phyloP scores from a whole-genome alignment of 495 filamentous ascomycete species.

The Amphirosellinia nigrospora region DNA sequence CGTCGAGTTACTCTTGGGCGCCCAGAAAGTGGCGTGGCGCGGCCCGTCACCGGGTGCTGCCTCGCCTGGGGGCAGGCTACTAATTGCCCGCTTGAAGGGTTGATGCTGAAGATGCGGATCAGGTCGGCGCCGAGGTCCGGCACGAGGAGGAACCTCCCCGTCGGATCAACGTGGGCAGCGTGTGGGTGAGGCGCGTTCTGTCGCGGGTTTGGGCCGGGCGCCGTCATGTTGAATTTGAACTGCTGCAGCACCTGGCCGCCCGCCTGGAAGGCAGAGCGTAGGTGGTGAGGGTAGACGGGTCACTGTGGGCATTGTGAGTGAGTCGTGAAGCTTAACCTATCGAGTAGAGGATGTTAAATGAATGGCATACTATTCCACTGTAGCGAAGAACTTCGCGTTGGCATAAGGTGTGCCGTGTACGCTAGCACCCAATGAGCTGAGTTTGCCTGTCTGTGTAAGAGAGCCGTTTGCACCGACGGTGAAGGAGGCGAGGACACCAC shows the following conservation, averaged over 20 bases:
- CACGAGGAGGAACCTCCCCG: slow-evolving; percentile 65
- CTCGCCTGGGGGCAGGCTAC: slow-evolving; percentile 42
- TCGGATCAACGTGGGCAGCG: slow-evolving; percentile 70
- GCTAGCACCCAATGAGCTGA: slow-evolving; percentile 45
- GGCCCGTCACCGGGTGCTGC: slow-evolving; percentile 51
- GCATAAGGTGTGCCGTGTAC: slow-evolving; percentile 52
- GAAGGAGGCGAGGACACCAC: slow-evolving; percentile 50
- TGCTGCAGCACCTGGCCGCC: slow-evolving; percentile 44
- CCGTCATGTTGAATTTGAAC: slow-evolving; percentile 60
- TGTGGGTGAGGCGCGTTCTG: slow-evolving; percentile 77
- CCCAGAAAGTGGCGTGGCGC: slow-evolving; percentile 53
- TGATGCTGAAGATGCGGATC: slow-evolving; percentile 65
- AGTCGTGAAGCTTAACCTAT: background rate
- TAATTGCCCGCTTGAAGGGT: slow-evolving; percentile 48
- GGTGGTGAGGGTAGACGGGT: slow-evolving; percentile 50
- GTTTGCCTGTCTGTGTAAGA: slow-evolving; percentile 44
- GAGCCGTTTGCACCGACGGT: slow-evolving; percentile 46
- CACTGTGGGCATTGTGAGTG: slow-evolving; percentile 38
- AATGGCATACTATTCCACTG: slow-evolving; percentile 54
- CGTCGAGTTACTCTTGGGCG: slow-evolving; percentile 37
- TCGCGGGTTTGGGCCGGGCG: slow-evolving; percentile 59
- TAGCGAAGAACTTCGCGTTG: slow-evolving; percentile 50
- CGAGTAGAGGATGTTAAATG: background rate
- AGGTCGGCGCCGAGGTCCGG: slow-evolving; percentile 77
- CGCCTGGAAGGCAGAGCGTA: slow-evolving; percentile 44